Evolutionary conservation across 805 yeast species (phyloP).

Genomic region (Starmerella stigmatis): DNA sequence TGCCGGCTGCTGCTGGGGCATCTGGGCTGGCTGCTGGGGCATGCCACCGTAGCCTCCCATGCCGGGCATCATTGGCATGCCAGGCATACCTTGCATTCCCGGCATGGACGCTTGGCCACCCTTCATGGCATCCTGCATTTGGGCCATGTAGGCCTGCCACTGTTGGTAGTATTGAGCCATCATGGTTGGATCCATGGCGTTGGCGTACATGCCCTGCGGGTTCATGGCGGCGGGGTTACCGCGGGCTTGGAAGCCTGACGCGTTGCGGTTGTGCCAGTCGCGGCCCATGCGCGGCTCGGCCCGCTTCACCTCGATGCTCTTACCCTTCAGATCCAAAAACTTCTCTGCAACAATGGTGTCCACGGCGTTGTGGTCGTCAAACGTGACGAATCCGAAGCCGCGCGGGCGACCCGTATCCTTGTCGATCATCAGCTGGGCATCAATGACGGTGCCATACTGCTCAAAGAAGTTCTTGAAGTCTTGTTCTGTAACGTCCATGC

Average conservation of each 20-base stretch:
- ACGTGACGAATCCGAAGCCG: conserved; percentile 95
- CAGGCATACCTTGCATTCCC: conserved; percentile 18
- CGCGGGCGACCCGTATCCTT: conserved; percentile 94
- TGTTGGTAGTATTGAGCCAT: conserved; percentile 36
- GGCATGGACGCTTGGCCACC: conserved; percentile 22
- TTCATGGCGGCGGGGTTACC: conserved; percentile 8
- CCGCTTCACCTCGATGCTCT: conserved; percentile 39
- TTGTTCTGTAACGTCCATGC: conserved; percentile 82
- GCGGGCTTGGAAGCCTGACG: conserved; percentile 5
- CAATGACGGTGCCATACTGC: conserved; percentile 82
- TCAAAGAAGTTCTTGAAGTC: conserved; percentile 81
- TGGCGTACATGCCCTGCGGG: conserved; percentile 17
- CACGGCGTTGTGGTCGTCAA: conserved; percentile 88
- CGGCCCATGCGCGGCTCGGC: conserved; percentile 34
- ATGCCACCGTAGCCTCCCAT: conserved; percentile 19
- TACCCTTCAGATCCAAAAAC: conserved; percentile 75
- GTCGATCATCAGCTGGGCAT: conserved; percentile 94
- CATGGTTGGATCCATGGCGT: conserved; percentile 35
- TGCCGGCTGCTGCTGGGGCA: conserved; percentile 8
- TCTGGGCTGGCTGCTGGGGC: conserved; percentile 12
- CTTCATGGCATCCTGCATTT: conserved; percentile 33
- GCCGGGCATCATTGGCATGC: conserved; percentile 16
- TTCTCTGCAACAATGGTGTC: conserved; percentile 76
- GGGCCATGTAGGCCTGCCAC: conserved; percentile 34
- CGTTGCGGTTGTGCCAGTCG: conserved; percentile 23